Evolutionary conservation across 805 yeast species (phyloP).

Genomic region (Cephaloascus albidus): DNA sequence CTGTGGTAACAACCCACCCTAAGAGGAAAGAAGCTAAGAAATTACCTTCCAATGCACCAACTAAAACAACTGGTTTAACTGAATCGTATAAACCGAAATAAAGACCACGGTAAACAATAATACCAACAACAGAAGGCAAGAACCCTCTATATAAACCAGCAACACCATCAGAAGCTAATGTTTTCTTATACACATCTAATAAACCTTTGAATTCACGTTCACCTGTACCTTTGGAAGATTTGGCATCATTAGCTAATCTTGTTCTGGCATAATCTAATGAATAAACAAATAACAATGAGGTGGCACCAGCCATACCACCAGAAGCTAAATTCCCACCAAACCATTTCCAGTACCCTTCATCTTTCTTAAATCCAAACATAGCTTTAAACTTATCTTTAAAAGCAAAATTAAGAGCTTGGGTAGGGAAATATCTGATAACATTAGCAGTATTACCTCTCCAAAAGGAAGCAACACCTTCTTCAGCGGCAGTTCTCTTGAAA

Average conservation of each 20-base stretch:
- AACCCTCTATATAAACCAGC: slow-evolving; percentile 99
- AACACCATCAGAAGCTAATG: slow-evolving; percentile 91
- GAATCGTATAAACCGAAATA: slow-evolving; percentile 98
- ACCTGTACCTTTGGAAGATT: slow-evolving; percentile 77
- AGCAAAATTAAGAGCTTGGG: slow-evolving; percentile 97
- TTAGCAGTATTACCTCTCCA: slow-evolving; percentile 99
- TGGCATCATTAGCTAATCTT: slow-evolving; percentile 97
- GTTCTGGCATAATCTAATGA: slow-evolving; percentile 98
- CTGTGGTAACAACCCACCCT: slow-evolving; percentile 98
- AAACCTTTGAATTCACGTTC: slow-evolving; percentile 97
- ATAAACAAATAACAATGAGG: slow-evolving; percentile 87
- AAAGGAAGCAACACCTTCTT: slow-evolving; percentile 88
- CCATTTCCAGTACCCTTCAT: slow-evolving; percentile 88
- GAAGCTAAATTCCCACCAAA: slow-evolving; percentile 97
- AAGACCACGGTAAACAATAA: slow-evolving; percentile 97
- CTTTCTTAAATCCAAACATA: slow-evolving; percentile 95
- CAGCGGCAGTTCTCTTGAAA: slow-evolving; percentile 89
- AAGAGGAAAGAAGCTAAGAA: slow-evolving; percentile 92
- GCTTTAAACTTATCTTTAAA: slow-evolving; percentile 96
- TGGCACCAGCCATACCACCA: slow-evolving; percentile 98
- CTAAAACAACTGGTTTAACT: slow-evolving; percentile 87
- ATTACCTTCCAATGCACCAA: slow-evolving; percentile 90
- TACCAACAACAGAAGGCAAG: slow-evolving; percentile 97
- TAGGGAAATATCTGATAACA: slow-evolving; percentile 98
- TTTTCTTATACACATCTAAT: slow-evolving; percentile 92